These are phyloP conservation scores for Pythium utonaiense DNA, from an alignment of 352 stramenopile species.

Conservation along the genomic window DNA sequence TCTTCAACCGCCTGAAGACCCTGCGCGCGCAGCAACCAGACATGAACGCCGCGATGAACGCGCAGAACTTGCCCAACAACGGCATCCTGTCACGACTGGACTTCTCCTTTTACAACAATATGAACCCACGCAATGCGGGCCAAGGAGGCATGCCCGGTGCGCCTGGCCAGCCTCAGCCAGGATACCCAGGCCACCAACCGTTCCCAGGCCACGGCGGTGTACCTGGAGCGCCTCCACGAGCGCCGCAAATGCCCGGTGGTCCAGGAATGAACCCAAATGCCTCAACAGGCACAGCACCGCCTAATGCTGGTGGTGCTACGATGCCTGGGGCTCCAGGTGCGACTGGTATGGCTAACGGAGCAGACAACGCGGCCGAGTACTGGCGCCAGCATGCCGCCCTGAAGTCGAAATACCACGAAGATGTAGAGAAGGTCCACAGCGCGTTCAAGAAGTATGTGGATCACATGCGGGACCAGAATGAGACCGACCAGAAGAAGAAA, in stretches of 20 bases:
- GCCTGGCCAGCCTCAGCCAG: constrained; percentile 26
- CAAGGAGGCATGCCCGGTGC: constrained; percentile 16
- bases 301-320: neutral
- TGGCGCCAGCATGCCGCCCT: constrained; percentile 75
- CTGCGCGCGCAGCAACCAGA: constrained; percentile 69
- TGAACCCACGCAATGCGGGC: constrained; percentile 33
- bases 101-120: constrained; percentile 75
- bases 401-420: constrained; percentile 75
- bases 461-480: constrained; percentile 84
- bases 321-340: constrained; percentile 11
- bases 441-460: constrained; percentile 87
- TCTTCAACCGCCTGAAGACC: constrained; percentile 79
- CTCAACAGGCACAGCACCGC: constrained; percentile 17
- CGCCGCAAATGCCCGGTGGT: constrained; percentile 12
- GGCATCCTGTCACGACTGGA: constrained; percentile 70
- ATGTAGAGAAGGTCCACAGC: constrained; percentile 84
- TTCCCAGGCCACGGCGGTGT: constrained; percentile 30
- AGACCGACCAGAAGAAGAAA: constrained; percentile 87
- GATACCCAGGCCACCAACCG: constrained; percentile 40
- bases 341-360: constrained; percentile 10
- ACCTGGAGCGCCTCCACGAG: constrained; percentile 19
- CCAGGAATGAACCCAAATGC: constrained; percentile 21
- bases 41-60: constrained; percentile 64
- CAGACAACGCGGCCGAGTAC: constrained; percentile 62
- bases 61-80: constrained; percentile 59